Conservation (phyloP, 495 filamentous ascomycete genomes). For the Trichoderma virens region DNA sequence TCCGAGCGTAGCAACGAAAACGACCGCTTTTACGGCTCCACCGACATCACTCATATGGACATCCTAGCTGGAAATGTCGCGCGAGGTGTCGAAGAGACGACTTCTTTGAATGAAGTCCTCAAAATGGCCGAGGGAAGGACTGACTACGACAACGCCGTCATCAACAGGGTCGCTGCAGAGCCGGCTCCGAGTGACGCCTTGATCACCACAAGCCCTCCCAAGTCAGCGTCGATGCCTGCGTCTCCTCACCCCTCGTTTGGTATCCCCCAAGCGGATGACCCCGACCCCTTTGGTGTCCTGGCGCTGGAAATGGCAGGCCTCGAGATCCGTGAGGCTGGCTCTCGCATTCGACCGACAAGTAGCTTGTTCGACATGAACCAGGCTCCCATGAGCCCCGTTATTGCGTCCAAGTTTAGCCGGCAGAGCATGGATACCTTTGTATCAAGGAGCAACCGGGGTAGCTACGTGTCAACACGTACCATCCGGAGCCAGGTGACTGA, state of each 20-base stretch:
- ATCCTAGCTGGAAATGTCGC: slow-evolving; percentile 74
- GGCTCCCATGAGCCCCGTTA: slow-evolving; percentile 69
- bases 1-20: slow-evolving; percentile 86
- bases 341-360: slow-evolving; percentile 56
- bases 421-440: slow-evolving; percentile 57
- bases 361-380: slow-evolving; percentile 77
- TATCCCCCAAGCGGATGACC: slow-evolving; percentile 66
- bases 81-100: slow-evolving; percentile 56
- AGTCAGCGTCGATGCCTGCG: slow-evolving; percentile 23
- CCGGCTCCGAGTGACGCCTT: slow-evolving; percentile 70
- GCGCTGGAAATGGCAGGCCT: slow-evolving; percentile 78
- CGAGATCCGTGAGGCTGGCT: slow-evolving; percentile 79
- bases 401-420: slow-evolving; percentile 50
- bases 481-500: slow-evolving; percentile 56
- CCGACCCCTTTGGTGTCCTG: slow-evolving; percentile 82
- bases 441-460: slow-evolving; percentile 58
- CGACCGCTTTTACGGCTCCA: slow-evolving; percentile 72
- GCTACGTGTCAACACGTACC: slow-evolving; percentile 49
- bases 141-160: slow-evolving; percentile 55
- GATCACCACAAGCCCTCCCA: slow-evolving; percentile 23
- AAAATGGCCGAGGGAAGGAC: slow-evolving; percentile 76
- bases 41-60: slow-evolving; percentile 59
- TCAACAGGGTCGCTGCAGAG: slow-evolving; percentile 40
- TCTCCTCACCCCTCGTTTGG: slow-evolving; percentile 51
- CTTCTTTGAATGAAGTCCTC: slow-evolving; percentile 66